Conservation (phyloP, 106 monocot species). For the Dendrobium officinale region DNA sequence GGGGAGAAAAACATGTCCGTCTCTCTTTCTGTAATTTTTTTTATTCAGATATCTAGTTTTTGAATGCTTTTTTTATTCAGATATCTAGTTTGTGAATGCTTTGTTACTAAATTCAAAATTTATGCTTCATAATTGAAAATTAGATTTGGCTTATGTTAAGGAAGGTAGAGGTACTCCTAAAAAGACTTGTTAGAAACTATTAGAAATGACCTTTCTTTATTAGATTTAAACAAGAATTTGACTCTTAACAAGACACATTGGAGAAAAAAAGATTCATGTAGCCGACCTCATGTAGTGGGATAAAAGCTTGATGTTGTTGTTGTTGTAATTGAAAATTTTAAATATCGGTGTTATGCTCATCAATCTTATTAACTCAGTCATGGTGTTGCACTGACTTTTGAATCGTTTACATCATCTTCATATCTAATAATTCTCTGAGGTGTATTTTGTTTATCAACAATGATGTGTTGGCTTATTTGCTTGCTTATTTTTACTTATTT, state of each 20-base stretch:
- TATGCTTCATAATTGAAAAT: neutral
- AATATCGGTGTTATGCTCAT: neutral
- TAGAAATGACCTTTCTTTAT: too few relatives aligned
- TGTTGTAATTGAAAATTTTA: neutral
- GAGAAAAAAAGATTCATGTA: too few relatives aligned
- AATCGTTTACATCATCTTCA: neutral
- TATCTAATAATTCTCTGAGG: neutral
- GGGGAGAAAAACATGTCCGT: neutral
- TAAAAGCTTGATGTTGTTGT: too few relatives aligned
- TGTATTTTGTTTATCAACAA: neutral
- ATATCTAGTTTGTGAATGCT: neutral
- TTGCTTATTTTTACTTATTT: neutral
- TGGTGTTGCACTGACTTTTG: neutral
- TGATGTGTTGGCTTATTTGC: neutral
- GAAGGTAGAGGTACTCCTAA: too few relatives aligned
- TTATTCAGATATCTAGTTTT: neutral
- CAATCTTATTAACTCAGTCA: neutral
- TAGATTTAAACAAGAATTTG: too few relatives aligned
- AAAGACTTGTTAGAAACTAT: too few relatives aligned
- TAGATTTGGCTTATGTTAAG: too few relatives aligned
- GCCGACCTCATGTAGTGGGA: too few relatives aligned
- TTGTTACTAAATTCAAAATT: neutral
- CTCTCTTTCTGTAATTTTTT: neutral
- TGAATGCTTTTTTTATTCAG: neutral
- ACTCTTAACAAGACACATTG: too few relatives aligned